Conservation (phyloP, 2,329 filamentous ascomycete genomes). For the Trichoderma guizhouense region DNA sequence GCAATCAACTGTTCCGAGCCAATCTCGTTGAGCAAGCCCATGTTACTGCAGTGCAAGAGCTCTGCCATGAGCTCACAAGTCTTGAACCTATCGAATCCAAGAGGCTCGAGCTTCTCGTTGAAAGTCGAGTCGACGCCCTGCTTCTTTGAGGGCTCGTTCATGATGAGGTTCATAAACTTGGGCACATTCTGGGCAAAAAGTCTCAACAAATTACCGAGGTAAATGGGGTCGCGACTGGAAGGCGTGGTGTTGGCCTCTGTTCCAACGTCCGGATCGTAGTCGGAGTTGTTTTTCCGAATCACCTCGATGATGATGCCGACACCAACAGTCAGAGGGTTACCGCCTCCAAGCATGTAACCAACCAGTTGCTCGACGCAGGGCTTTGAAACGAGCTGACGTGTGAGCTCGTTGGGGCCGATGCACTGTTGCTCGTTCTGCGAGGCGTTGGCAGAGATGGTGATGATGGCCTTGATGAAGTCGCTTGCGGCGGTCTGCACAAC, state of each 20-base stretch:
- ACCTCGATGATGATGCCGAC: constrained; percentile 98
- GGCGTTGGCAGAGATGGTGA: constrained; percentile 96
- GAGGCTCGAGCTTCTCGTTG: constrained; percentile 83
- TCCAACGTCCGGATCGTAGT: constrained; percentile 92
- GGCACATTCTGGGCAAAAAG: constrained; percentile 89
- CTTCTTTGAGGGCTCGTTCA: constrained; percentile 71
- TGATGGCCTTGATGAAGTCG: constrained; percentile 97
- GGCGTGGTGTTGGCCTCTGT: constrained; percentile 75
- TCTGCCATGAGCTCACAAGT: constrained; percentile 99
- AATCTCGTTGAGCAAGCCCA: constrained; percentile 89
- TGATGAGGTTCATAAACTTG: constrained; percentile 87
- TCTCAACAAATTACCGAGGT: constrained; percentile 83
- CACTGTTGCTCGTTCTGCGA: constrained; percentile 98
- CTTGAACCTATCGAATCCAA: constrained; percentile 97
- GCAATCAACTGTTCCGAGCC: constrained; percentile 86
- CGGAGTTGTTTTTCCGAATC: constrained; percentile 98
- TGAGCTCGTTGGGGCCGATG: constrained; percentile 95
- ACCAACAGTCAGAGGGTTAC: constrained; percentile 91
- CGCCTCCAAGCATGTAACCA: constrained; percentile 84
- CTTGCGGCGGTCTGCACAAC: constrained; percentile 95
- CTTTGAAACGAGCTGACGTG: constrained; percentile 86
- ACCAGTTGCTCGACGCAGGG: constrained; percentile 82
- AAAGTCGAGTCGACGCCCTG: constrained; percentile 81
- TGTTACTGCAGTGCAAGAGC: constrained; percentile 95
- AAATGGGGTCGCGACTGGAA: constrained; percentile 88